A percentile compares a stretch with the other conserved stretches of the same genome.
Evolutionary conservation across 305 asterid genomes (phyloP).

Genomic region (Rubia balearica): DNA sequence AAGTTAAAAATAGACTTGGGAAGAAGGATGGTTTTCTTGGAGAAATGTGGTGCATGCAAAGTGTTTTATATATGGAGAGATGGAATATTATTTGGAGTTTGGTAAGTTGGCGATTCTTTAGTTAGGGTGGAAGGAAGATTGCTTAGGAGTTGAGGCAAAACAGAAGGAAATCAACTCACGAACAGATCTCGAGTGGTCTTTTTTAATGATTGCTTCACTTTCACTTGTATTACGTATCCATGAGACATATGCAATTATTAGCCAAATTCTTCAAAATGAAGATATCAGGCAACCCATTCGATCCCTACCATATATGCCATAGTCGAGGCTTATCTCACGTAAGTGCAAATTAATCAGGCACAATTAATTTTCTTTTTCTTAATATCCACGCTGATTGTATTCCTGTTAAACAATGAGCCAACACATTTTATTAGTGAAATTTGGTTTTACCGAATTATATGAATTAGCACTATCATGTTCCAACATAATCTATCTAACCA

Average conservation of each 20-base stretch:
- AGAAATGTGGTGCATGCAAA: slow-evolving; percentile 3
- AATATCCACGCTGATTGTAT: too few species aligned
- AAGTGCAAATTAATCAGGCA: background rate
- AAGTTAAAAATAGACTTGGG: background rate
- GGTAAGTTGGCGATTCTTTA: slow-evolving; percentile 19
- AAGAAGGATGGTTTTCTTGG: slow-evolving; percentile 3
- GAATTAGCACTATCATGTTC: too few species aligned
- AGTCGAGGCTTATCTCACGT: background rate
- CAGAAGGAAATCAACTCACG: slow-evolving; percentile 10
- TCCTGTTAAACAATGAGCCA: background rate
- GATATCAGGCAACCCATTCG: slow-evolving; percentile 4
- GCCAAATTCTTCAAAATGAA: slow-evolving; percentile 20
- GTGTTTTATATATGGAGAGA: slow-evolving; percentile 24
- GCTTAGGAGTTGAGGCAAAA: slow-evolving; percentile 26
- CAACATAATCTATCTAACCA: too few species aligned
- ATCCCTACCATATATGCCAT: background rate
- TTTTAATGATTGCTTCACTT: slow-evolving; percentile 20
- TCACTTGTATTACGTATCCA: slow-evolving; percentile 17
- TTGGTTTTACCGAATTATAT: too few species aligned
- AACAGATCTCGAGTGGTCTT: slow-evolving; percentile 12
- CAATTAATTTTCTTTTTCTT: background rate
- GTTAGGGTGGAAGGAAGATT: slow-evolving; percentile 16
- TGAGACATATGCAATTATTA: slow-evolving; percentile 11
- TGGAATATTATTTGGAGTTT: slow-evolving; percentile 11
- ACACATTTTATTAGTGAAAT: background rate